These are phyloP conservation scores for Malassezia globosa DNA, from an alignment of 1,284 basidiomycete species.

Conservation along the genomic window DNA sequence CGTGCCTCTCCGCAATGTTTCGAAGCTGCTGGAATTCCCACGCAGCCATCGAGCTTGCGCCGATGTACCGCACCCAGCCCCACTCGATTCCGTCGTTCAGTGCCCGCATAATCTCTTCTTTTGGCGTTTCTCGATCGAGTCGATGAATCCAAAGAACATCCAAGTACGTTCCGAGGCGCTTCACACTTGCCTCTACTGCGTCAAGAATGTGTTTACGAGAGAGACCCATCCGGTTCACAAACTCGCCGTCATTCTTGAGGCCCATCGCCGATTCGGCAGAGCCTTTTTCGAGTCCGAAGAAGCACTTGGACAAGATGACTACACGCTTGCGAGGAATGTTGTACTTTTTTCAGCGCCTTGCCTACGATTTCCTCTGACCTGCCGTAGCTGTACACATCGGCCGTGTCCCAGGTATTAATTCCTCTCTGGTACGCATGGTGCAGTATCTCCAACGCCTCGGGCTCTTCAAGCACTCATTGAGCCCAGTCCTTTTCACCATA, in stretches of 20 bases:
- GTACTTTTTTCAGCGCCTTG: constrained; percentile 63
- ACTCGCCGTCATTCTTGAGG: constrained; percentile 22
- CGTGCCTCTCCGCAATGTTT: constrained; percentile 13
- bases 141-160: constrained; percentile 50
- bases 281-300: constrained; percentile 49
- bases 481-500: constrained; percentile 50
- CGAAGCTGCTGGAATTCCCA: constrained; percentile 18
- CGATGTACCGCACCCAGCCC: constrained; percentile 25
- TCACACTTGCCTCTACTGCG: constrained; percentile 59
- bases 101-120: constrained; percentile 59
- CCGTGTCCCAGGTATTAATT: constrained; percentile 60
- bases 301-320: constrained; percentile 60
- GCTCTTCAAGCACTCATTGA: constrained; percentile 55
- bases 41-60: constrained; percentile 16
- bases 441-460: constrained; percentile 46
- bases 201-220: constrained; percentile 72
- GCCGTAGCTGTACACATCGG: constrained; percentile 62
- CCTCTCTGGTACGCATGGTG: constrained; percentile 46
- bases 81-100: constrained; percentile 52
- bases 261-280: constrained; percentile 16
- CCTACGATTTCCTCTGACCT: constrained; percentile 65
- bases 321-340: constrained; percentile 61
- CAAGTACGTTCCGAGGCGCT: constrained; percentile 63
- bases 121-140: constrained; percentile 53
- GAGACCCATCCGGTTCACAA: constrained; percentile 54